These are phyloP conservation scores for Lineolata rhizophorae DNA, from an alignment of 495 filamentous ascomycete genomes.

Conservation along the genomic window DNA sequence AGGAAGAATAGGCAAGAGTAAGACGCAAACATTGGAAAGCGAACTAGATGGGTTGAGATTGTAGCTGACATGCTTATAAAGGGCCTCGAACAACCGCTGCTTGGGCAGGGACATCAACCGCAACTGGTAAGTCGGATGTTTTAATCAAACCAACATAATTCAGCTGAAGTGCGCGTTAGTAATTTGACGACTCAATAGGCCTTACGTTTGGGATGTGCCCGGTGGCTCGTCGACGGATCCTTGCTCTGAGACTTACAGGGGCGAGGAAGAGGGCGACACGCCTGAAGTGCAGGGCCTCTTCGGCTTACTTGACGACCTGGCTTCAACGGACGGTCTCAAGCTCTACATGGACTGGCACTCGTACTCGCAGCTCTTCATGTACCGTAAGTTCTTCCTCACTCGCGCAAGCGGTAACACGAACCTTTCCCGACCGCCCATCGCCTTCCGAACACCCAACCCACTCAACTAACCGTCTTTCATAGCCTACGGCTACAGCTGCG, in stretches of 20 bases:
- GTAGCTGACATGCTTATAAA: no score
- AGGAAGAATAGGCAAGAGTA: slow-evolving; percentile 45
- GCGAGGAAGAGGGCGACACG: slow-evolving; percentile 22
- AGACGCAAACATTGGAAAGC: no score
- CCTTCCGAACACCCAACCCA: slow-evolving; percentile 17
- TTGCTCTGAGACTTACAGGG: slow-evolving; percentile 31
- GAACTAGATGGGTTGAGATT: no score
- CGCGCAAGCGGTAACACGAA: no score
- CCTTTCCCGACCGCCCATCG: slow-evolving; percentile 5
- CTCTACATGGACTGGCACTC: slow-evolving; percentile 39
- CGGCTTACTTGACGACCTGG: slow-evolving; percentile 19
- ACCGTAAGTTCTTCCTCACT: slow-evolving; percentile 7
- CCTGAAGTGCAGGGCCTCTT: slow-evolving; percentile 27
- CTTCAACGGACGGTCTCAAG: slow-evolving; percentile 25
- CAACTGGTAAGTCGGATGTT: no score
- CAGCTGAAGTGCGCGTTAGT: no score
- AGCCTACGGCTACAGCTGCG: slow-evolving; percentile 27
- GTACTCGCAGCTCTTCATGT: slow-evolving; percentile 31
- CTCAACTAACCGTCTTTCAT: slow-evolving; percentile 18
- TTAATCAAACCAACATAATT: no score
- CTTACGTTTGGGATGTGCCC: slow-evolving; percentile 25
- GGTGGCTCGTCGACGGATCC: slow-evolving; percentile 30
- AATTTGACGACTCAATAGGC: no score
- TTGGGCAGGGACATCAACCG: slow-evolving; percentile 40
- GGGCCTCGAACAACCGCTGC: slow-evolving; percentile 25